Base-by-base conservation (phyloP, 2,329 filamentous ascomycete species). In the Cordyceps fumosorosea region DNA sequence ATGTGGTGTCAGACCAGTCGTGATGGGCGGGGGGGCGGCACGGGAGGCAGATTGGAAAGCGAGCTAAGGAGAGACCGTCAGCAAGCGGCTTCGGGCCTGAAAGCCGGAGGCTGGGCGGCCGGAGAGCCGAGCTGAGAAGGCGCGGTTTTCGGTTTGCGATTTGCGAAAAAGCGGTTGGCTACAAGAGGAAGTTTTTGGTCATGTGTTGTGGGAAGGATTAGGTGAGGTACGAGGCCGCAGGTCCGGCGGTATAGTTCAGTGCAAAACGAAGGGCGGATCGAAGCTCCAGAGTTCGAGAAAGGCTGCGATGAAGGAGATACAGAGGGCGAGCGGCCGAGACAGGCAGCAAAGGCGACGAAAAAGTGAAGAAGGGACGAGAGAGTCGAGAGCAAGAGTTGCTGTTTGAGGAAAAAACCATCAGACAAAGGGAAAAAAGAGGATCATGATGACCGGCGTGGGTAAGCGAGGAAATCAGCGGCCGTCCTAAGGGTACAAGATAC, bases 1-100 rank as follows among this genome's bases (percentile, higher is more conserved):
- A 78, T 78, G 67, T 24, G 57, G 7, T 53, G 48, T 24, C 32
- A 32, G 48, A 32, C 37, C 57, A 32, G 57, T 34, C 57, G 57
- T 37, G n/a, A 42, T 52, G 47, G 18, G 56, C 42, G 29, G 45
- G 26, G 44, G 16, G 45, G 45, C 14, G 22, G 29, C 34, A 26
- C 10, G 34, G 37, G 40, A 56, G 29, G 29, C 4, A 14, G 29
- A 14, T 16, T 32, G 18, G 40, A 44, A 14, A 22, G 53, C 24
- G 42, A 37, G 53, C 40, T 45, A 37, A 18, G 8, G 18, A 32
- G 53, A 45, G 34, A 37, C 5, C 5, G 53, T 14, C 53, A 56
- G 40, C 40, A 45, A 29, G 24, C n/a, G 53, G 24, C 53, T 18
- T 47, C n/a, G 44, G 44, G 44, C n/a, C 44, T 34, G 50, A 29